Evolutionary conservation across 306 rosid genomes (phyloP).

Genomic region (Gillenia trifoliata): DNA sequence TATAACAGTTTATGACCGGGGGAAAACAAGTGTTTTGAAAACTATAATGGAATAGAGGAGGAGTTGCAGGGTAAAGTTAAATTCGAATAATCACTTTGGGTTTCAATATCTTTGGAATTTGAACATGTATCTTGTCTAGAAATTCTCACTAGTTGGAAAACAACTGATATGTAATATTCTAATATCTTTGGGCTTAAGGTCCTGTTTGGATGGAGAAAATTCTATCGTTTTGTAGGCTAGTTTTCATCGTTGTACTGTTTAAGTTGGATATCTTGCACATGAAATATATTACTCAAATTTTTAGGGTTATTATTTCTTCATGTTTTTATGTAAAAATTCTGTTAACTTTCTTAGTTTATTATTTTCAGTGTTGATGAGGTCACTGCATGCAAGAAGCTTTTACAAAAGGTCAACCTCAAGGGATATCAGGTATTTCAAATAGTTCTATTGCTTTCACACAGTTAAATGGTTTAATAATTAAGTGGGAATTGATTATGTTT

Average conservation of each 20-base stretch:
- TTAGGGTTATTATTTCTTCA: background rate
- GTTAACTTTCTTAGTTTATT: conserved; percentile 7
- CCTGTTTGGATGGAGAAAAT: background rate
- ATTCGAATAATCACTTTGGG: background rate
- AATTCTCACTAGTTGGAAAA: background rate
- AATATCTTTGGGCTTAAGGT: background rate
- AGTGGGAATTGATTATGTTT: background rate
- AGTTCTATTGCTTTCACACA: background rate
- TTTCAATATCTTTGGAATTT: background rate
- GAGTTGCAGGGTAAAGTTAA: background rate
- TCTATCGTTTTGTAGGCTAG: background rate
- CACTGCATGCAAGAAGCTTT: conserved; percentile 63
- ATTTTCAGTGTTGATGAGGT: conserved; percentile 61
- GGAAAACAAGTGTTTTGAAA: background rate
- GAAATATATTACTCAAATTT: background rate
- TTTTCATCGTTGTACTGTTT: background rate
- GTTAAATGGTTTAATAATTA: background rate
- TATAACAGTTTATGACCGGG: background rate
- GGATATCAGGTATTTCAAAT: conserved; percentile 70
- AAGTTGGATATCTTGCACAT: background rate
- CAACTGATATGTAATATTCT: background rate
- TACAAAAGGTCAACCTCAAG: conserved; percentile 54
- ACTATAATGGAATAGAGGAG: background rate
- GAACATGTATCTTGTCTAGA: background rate
- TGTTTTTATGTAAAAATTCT: background rate